A percentile compares a stretch with the other conserved stretches of the same genome.
Conservation (phyloP, 176 grass and related monocot genomes). For the Microstegium vimineum region DNA sequence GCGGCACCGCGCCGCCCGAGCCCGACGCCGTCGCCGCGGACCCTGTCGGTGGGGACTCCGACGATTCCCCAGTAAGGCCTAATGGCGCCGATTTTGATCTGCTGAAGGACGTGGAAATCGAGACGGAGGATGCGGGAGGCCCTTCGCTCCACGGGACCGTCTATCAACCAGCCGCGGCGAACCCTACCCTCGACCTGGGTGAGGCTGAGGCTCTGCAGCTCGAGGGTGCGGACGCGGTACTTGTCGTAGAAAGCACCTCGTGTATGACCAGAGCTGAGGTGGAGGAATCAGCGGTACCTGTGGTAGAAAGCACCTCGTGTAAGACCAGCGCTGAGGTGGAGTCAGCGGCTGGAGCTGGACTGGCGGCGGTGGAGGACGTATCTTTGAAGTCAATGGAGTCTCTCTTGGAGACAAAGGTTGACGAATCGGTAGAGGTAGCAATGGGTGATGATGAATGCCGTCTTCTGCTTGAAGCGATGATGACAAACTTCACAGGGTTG, state of each 20-base stretch:
- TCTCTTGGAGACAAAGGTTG: slow-evolving; percentile 26
- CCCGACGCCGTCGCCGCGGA: background rate
- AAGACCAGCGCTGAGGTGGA: background rate
- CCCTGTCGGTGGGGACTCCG: background rate
- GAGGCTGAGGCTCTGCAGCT: background rate
- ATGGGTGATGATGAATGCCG: slow-evolving; percentile 17
- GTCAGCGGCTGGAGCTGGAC: slow-evolving; percentile 1
- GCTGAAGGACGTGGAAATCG: background rate
- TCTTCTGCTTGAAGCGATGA: slow-evolving; percentile 36
- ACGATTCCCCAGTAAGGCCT: background rate
- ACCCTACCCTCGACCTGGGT: slow-evolving; percentile 3
- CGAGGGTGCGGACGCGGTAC: background rate
- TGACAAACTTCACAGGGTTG: slow-evolving; percentile 50
- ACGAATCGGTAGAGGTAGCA: slow-evolving; percentile 4
- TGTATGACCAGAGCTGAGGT: background rate
- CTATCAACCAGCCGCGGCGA: background rate
- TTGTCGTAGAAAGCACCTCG: background rate
- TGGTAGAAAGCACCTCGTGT: background rate
- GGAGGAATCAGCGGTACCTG: background rate
- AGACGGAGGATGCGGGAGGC: background rate
- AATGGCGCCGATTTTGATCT: background rate
- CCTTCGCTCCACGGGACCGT: background rate
- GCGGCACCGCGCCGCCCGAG: background rate
- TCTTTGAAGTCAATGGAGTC: slow-evolving; percentile 35
- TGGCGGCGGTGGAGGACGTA: slow-evolving; percentile 19